These are phyloP conservation scores for Ascoidea rubescens DNA, from an alignment of 805 yeast species.

Conservation along the genomic window DNA sequence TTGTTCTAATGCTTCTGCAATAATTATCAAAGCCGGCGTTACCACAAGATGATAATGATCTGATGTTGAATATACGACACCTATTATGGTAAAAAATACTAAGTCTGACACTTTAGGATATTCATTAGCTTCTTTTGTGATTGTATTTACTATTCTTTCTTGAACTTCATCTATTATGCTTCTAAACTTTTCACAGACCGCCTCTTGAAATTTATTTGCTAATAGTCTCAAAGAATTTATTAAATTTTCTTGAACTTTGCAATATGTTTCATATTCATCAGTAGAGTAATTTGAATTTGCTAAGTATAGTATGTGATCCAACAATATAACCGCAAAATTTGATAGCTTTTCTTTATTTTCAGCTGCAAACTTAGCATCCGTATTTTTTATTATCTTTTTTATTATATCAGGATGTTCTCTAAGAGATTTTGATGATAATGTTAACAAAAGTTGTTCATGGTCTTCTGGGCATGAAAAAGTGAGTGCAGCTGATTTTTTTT, in stretches of 20 bases:
- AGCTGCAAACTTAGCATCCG: conserved; percentile 64
- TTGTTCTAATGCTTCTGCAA: conserved; percentile 56
- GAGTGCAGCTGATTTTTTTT: conserved; percentile 2
- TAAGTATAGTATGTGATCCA: conserved; percentile 45
- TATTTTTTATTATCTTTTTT: conserved; percentile 38
- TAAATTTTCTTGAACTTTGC: conserved; percentile 26
- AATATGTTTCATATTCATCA: conserved; percentile 20
- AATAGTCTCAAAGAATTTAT: conserved; percentile 36
- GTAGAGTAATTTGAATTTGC: conserved; percentile 23
- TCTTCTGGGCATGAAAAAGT: conserved; percentile 34
- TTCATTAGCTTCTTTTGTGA: conserved; percentile 1
- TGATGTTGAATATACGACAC: conserved; percentile 78
- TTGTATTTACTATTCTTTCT: conserved; percentile 25
- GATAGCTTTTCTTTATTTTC: conserved; percentile 74
- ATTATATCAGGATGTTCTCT: conserved; percentile 33
- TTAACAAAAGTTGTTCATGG: conserved; percentile 26
- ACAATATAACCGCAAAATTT: conserved; percentile 43
- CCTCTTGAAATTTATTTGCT: conserved; percentile 50
- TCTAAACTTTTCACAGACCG: conserved; percentile 51
- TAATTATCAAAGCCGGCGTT: conserved; percentile 66
- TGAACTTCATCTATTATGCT: conserved; percentile 41
- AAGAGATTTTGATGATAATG: conserved; percentile 20
- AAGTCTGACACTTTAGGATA: conserved; percentile 40
- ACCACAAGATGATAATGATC: conserved; percentile 89
- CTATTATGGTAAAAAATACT: conserved; percentile 55